Percentiles rank a stretch among this genome's conserved stretches.
Evolutionary conservation across 169 alveolate genomes (phyloP).

Genomic region (Eimeria praecox): DNA sequence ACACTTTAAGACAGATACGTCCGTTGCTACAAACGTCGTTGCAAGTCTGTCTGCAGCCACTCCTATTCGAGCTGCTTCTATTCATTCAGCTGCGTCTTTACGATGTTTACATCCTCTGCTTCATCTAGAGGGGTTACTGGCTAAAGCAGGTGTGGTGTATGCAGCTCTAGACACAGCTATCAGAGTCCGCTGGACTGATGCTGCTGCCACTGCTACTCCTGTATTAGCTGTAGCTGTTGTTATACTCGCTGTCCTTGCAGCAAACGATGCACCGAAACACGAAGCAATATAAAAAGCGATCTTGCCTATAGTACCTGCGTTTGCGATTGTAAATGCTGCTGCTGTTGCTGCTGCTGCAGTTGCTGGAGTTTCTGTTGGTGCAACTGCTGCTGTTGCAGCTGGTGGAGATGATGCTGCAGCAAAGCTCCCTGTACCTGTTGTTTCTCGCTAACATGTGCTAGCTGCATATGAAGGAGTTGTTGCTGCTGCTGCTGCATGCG

Average conservation of each 20-base stretch:
- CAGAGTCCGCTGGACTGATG: background rate
- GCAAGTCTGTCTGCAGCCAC: background rate
- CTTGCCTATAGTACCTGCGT: slow-evolving; percentile 18
- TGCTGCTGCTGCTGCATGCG: slow-evolving; percentile 60
- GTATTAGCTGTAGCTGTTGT: background rate
- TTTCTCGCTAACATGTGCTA: slow-evolving; percentile 60
- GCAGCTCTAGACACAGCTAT: background rate
- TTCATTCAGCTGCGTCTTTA: background rate
- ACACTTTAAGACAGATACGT: background rate
- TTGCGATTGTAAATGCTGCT: slow-evolving; percentile 13
- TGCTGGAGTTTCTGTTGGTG: slow-evolving; percentile 58
- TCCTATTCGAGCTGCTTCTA: background rate
- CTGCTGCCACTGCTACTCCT: background rate
- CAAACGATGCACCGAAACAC: background rate
- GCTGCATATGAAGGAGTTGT: slow-evolving; percentile 51
- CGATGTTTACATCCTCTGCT: background rate
- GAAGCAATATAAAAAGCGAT: background rate
- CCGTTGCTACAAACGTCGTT: background rate
- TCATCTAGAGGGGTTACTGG: background rate
- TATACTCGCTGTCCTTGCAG: background rate
- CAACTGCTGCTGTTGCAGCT: slow-evolving; percentile 55
- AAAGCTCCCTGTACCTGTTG: slow-evolving; percentile 66
- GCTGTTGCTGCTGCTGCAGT: slow-evolving; percentile 46
- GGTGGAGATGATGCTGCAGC: slow-evolving; percentile 69
- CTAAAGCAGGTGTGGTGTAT: background rate